A percentile compares a stretch with the other conserved stretches of the same genome.
Conservation (phyloP, 768 basidiomycete species). For the Boletus insuetus region DNA sequence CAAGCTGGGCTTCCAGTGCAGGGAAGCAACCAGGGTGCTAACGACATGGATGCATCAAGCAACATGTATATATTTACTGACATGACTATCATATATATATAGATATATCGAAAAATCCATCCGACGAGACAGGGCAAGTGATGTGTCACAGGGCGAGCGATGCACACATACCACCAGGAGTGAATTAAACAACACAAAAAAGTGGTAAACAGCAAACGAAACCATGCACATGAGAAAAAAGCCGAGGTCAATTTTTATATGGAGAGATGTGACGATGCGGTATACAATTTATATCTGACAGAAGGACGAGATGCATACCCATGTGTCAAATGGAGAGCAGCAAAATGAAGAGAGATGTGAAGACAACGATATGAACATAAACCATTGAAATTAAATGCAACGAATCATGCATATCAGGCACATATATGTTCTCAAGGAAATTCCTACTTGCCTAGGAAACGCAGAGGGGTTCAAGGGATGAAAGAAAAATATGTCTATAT, state of each 20-base stretch:
- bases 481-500: conserved; percentile 43
- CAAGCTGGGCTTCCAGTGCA: neutral
- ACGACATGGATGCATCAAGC: conserved; percentile 26
- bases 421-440: conserved; percentile 20
- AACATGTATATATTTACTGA: conserved; percentile 22
- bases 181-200: neutral
- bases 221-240: too few species aligned
- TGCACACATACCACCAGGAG: neutral
- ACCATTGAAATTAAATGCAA: conserved; percentile 23
- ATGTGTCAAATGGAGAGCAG: conserved; percentile 18
- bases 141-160: neutral
- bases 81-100: conserved; percentile 25
- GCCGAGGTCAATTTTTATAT: conserved; percentile 9
- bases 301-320: conserved; percentile 8
- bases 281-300: conserved; percentile 25
- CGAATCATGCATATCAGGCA: conserved; percentile 24
- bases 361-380: conserved; percentile 13
- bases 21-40: neutral
- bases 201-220: neutral
- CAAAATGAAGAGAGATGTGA: neutral
- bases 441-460: conserved; percentile 21
- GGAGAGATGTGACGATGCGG: conserved; percentile 19
- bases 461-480: neutral
- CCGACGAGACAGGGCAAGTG: neutral
- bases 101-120: conserved; percentile 14